Evolutionary conservation across 139 green algal genomes (phyloP).

Genomic region (Chlamydomonas urium): DNA sequence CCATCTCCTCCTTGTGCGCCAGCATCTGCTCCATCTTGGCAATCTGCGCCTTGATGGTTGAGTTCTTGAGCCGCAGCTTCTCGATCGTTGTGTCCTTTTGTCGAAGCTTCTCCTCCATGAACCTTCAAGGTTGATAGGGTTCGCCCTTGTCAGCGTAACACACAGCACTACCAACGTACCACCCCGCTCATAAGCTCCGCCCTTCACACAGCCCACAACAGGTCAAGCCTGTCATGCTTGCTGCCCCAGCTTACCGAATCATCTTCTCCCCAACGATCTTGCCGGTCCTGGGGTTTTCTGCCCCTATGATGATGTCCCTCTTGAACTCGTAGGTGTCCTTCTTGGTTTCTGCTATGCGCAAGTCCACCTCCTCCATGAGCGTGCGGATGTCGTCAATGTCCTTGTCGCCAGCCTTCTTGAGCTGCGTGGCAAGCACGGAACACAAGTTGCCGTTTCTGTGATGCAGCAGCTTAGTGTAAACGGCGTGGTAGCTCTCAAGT

Average conservation of each 20-base stretch:
- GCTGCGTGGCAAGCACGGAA: constrained; percentile 10
- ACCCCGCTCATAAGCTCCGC: no score
- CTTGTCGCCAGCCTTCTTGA: constrained; percentile 54
- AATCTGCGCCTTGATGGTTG: constrained; percentile 62
- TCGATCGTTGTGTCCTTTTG: constrained; percentile 64
- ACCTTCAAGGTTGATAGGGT: constrained; percentile 45
- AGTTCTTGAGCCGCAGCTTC: constrained; percentile 74
- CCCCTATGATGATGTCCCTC: constrained; percentile 76
- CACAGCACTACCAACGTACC: no score
- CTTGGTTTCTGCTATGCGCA: constrained; percentile 69
- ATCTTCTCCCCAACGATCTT: constrained; percentile 71
- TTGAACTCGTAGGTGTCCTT: constrained; percentile 84
- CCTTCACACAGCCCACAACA: no score
- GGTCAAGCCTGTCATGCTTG: no score
- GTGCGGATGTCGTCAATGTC: constrained; percentile 66
- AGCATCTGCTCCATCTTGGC: constrained; percentile 69
- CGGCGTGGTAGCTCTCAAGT: no score
- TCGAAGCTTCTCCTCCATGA: constrained; percentile 65
- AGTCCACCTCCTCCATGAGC: constrained; percentile 71
- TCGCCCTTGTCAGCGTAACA: no score
- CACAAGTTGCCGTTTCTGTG: no score
- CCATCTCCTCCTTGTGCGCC: constrained; percentile 76
- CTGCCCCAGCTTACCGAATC: constrained; percentile 41
- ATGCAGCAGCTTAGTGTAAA: no score
- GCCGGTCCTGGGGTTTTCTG: constrained; percentile 64